Evolutionary conservation across 2,329 filamentous ascomycete genomes (phyloP).

Genomic region (Thermothelomyces thermophilus): DNA sequence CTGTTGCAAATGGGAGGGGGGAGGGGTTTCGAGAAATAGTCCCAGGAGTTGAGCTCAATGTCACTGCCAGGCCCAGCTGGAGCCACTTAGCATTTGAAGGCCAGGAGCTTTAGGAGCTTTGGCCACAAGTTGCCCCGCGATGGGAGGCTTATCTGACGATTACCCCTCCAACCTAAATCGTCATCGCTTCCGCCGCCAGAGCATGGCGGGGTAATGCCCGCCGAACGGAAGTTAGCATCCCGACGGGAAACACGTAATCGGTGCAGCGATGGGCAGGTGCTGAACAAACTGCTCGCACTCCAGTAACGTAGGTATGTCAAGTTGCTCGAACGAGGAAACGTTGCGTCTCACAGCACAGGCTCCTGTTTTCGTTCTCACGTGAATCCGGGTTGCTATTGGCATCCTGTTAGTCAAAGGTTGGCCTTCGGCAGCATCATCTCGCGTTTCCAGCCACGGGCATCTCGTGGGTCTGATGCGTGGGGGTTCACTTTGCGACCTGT

Average conservation of each 20-base stretch:
- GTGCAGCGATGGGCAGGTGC: no score
- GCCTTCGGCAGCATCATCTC: not conserved
- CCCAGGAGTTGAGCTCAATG: no score
- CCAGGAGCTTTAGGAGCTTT: conserved; percentile 6
- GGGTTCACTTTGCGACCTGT: not conserved
- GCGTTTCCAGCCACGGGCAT: not conserved
- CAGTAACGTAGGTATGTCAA: no score
- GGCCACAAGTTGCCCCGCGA: conserved; percentile 12
- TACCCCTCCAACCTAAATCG: conserved; percentile 6
- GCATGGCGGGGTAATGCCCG: conserved; percentile 6
- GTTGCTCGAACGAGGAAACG: no score
- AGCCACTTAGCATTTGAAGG: not conserved
- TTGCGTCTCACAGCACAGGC: no score
- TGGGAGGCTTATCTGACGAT: conserved; percentile 8
- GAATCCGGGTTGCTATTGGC: no score
- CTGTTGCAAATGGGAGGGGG: no score
- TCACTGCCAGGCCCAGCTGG: no score
- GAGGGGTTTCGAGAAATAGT: no score
- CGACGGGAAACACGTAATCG: not conserved
- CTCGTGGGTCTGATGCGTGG: not conserved
- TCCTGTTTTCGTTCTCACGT: no score
- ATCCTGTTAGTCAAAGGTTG: no score
- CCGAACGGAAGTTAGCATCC: not conserved
- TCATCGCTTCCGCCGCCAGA: not conserved
- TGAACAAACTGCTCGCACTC: no score